These are phyloP conservation scores for Hansenula lynferdii DNA, from an alignment of 1,139 yeast species.

Conservation along the genomic window DNA sequence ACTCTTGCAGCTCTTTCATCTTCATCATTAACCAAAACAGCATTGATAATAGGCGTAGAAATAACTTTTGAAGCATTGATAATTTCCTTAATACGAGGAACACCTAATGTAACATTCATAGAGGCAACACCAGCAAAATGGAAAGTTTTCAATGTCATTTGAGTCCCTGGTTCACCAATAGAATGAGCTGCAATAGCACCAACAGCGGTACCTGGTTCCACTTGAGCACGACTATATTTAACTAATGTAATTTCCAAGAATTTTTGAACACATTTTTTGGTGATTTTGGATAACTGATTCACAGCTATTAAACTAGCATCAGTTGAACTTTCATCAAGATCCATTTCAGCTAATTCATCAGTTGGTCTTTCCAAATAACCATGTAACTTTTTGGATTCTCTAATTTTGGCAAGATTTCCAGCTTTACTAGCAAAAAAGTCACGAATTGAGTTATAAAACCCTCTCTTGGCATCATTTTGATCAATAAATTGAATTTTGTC, in stretches of 20 bases:
- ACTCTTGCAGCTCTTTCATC: constrained; percentile 99
- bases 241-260: constrained; percentile 74
- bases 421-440: constrained; percentile 59
- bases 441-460: constrained; percentile 70
- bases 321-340: constrained; percentile 40
- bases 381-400: constrained; percentile 50
- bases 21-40: constrained; percentile 85
- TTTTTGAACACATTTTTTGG: constrained; percentile 52
- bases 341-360: constrained; percentile 35
- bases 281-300: constrained; percentile 69
- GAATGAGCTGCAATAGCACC: constrained; percentile 99
- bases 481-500: constrained; percentile 61
- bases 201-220: constrained; percentile 99
- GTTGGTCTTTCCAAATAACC: constrained; percentile 40
- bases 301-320: constrained; percentile 43
- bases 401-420: constrained; percentile 44
- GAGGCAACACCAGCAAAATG: constrained; percentile 99
- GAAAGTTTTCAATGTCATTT: constrained; percentile 98
- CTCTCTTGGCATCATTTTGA: constrained; percentile 81
- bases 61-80: constrained; percentile 95
- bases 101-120: constrained; percentile 98
- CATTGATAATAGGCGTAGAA: constrained; percentile 95
- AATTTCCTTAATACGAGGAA: constrained; percentile 98
- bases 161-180: constrained; percentile 99
- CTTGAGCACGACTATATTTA: constrained; percentile 86